phyloP scores from a whole-genome alignment of 208 protist species.

The Wallacemonas sp. region DNA sequence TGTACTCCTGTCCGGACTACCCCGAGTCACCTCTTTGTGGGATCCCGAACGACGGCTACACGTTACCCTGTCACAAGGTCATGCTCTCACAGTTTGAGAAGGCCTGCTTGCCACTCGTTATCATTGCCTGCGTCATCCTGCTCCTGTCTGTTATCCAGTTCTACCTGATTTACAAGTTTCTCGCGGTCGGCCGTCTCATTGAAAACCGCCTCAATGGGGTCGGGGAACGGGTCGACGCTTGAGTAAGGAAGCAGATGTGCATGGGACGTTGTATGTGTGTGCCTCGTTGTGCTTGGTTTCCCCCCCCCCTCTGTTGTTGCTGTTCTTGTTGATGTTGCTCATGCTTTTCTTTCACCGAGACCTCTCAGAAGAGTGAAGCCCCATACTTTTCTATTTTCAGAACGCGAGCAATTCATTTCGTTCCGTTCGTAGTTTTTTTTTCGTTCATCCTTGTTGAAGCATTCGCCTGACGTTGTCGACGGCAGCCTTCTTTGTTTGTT shows the following conservation, averaged over 20 bases:
- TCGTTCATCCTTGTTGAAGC: too few species aligned
- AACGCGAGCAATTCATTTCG: too few species aligned
- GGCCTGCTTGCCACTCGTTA: constrained; percentile 3
- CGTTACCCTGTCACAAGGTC: background rate
- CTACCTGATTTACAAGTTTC: constrained; percentile 5
- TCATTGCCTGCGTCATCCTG: background rate
- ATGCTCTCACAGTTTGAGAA: background rate
- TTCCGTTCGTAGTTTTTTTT: background rate
- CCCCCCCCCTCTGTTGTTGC: too few species aligned
- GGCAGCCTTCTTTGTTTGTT: background rate
- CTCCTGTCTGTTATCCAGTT: constrained; percentile 2
- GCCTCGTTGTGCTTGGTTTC: too few species aligned
- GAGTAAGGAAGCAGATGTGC: too few species aligned
- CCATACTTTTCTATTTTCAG: too few species aligned
- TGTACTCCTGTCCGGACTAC: background rate
- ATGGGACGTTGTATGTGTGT: too few species aligned
- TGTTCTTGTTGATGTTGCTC: too few species aligned
- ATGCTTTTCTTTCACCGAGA: too few species aligned
- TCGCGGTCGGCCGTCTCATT: constrained; percentile 10
- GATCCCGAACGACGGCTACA: background rate
- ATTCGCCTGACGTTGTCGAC: too few species aligned
- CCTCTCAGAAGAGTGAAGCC: too few species aligned
- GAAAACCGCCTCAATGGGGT: background rate
- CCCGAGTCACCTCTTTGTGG: background rate
- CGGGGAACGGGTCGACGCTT: background rate